These are phyloP conservation scores for Yarrowia sp. DNA, from an alignment of 805 yeast genomes.

Conservation along the genomic window DNA sequence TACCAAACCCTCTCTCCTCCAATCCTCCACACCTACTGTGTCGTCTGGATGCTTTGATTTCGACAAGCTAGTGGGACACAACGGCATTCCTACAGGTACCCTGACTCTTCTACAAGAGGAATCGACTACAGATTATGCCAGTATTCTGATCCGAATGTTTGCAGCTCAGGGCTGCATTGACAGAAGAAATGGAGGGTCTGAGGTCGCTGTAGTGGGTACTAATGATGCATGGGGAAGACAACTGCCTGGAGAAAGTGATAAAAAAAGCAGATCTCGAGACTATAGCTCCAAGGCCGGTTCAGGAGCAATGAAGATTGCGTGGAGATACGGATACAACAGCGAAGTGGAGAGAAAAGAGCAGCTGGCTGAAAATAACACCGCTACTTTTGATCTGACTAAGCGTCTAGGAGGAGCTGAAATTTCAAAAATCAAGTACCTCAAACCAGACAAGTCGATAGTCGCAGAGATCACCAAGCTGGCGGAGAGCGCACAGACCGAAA, in stretches of 20 bases:
- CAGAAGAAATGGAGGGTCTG: slow-evolving; percentile 55
- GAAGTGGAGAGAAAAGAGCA: slow-evolving; percentile 42
- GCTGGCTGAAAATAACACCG: slow-evolving; percentile 40
- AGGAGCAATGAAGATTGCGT: slow-evolving; percentile 80
- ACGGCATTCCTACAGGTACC: slow-evolving; percentile 82
- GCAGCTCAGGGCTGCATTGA: slow-evolving; percentile 80
- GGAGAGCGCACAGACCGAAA: slow-evolving; percentile 35
- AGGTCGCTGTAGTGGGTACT: slow-evolving; percentile 68
- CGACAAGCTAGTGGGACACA: slow-evolving; percentile 77
- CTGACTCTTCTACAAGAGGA: slow-evolving; percentile 77
- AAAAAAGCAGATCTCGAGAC: slow-evolving; percentile 51
- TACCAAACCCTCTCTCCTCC: slow-evolving; percentile 67
- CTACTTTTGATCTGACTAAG: slow-evolving; percentile 80
- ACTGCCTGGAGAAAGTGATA: slow-evolving; percentile 79
- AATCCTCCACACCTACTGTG: slow-evolving; percentile 69
- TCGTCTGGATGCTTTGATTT: slow-evolving; percentile 83
- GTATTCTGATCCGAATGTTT: slow-evolving; percentile 70
- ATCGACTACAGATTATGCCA: slow-evolving; percentile 86
- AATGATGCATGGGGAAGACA: slow-evolving; percentile 67
- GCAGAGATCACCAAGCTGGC: slow-evolving; percentile 56
- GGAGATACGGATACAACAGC: slow-evolving; percentile 76
- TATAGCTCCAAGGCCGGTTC: slow-evolving; percentile 43
- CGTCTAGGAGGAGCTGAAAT: slow-evolving; percentile 52
- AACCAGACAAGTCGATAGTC: slow-evolving; percentile 44
- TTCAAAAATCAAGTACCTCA: slow-evolving; percentile 6